Conservation (phyloP, 2,329 filamentous ascomycete genomes). For the Juglanconis juglandina region DNA sequence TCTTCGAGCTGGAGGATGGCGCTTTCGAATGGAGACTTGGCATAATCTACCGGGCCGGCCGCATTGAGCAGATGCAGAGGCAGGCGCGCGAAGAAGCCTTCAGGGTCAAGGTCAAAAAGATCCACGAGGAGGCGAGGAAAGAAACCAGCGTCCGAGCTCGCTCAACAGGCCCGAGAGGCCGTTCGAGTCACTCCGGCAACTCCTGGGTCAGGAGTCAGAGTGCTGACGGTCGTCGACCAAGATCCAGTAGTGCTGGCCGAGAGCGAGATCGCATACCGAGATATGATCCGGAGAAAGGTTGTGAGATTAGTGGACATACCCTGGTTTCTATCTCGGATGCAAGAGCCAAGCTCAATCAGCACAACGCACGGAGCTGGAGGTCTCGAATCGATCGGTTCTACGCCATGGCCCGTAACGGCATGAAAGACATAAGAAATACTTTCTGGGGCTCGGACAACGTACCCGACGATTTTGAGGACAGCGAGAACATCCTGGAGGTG, state of each 20-base stretch:
- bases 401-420: slow-evolving; percentile 65
- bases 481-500: slow-evolving; percentile 80
- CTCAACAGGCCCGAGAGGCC: slow-evolving; percentile 45
- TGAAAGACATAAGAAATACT: slow-evolving; percentile 71
- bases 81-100: slow-evolving; percentile 89
- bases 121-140: slow-evolving; percentile 62
- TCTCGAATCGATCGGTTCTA: slow-evolving; percentile 78
- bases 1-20: slow-evolving; percentile 93
- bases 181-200: slow-evolving; percentile 27
- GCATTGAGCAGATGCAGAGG: slow-evolving; percentile 85
- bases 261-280: slow-evolving; percentile 46
- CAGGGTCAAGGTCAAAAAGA: slow-evolving; percentile 77
- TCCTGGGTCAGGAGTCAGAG: slow-evolving; percentile 53
- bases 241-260: slow-evolving; percentile 30
- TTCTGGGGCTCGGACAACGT: slow-evolving; percentile 82
- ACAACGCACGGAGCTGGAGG: slow-evolving; percentile 91
- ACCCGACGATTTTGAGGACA: slow-evolving; percentile 76
- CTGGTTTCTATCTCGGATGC: slow-evolving; percentile 76
- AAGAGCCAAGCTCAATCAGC: slow-evolving; percentile 66
- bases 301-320: slow-evolving; percentile 67
- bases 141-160: slow-evolving; percentile 54
- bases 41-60: slow-evolving; percentile 85
- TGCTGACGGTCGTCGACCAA: slow-evolving; percentile 43
- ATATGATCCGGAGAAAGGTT: slow-evolving; percentile 79
- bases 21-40: slow-evolving; percentile 97